Evolutionary conservation across 768 basidiomycete species (phyloP), one percentile per base, ranked within the genome.

Genomic region (Hericium alpestre): DNA sequence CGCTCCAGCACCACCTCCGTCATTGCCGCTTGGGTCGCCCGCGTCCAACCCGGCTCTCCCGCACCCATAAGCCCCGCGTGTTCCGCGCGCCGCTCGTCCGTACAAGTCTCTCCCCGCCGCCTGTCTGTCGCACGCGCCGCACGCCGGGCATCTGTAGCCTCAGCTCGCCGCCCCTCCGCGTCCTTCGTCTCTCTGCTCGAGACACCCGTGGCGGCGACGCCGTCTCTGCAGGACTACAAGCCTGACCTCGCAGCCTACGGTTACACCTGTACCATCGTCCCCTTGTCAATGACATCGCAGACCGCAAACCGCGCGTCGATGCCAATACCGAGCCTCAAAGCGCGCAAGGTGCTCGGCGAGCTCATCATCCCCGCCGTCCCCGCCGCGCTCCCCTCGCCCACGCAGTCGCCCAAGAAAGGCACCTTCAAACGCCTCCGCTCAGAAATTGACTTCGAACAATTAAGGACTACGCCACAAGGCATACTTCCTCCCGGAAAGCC

Each of bases 41-140:
- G 71, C 60, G 83, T 89, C 55, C 80, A 84, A 56, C 87, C 86
- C 4, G 86, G 86, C 6, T 82, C 86, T 15, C 86, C 86, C 2
- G 73, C 69, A 0, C 71, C 75, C 10, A 52, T 63, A 18, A 69
- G 74, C 38, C 74, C 70, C 52, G 66, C 23, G 54, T 63, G 67
- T 27, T 65, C 65, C 18, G 22, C 43, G 1, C 22, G 43, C 13
- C 16, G 22, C 7, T 63, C 67, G 3, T 64, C 64, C 15, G 56
- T 60, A 9, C 61, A 63, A 50, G 59, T 57, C 46, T 39, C 56
- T 56, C 72, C 71, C 55, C 70, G 72, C 25, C 59, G 66, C 37
- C 73, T 74, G 16, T 61, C 69, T 16, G 43, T 67, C 12, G 61
- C 58, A 55, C 51, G 62, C 54, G 60, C 65, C 15, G 32, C 32